Base-by-base conservation (phyloP, 169 alveolate species). In the Toxoplasma gondii region DNA sequence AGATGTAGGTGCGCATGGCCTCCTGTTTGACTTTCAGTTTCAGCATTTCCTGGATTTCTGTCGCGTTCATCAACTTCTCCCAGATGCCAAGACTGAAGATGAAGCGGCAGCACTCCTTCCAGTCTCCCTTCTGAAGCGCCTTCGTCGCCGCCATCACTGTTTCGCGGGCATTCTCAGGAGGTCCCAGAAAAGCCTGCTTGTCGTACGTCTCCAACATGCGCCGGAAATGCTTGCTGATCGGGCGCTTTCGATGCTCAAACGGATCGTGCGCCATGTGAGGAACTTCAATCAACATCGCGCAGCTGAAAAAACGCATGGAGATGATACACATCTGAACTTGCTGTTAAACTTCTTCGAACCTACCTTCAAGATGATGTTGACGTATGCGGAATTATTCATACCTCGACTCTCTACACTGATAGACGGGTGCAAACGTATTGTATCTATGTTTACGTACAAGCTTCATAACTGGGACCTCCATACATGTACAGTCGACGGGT, bases 91-190 rank as follows among this genome's bases (percentile, higher is more conserved):
- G 97, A 29, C 97, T 91, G 88, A 96, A 94, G 43, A 98, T 92
- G 93, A 96, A 96, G 93, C 98, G 98, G 91, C 97, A 95, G 93
- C 99, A 98, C 91, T 96, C 98, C 95, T 97, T 96, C 99, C 99
- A 99, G 92, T 91, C 97, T 7, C 99, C 99, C 44, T 96, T 97
- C 93, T 98, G 99, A 84, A 99, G 97, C 58, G 97, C 95, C 91
- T 98, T 98, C 36, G 99, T 98, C 19, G 99, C 99, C 78, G 97
- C 97, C 92, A 98, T 97, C 43, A 98, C 97, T 45, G 97, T 97
- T 91, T 99, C 99, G 95, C 99, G 97, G 93, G 97, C 97, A 80
- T 98, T 97, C 97, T 99, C 99, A 24, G 99, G 99, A 9, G 99
- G 99, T 0, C 99, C 99, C 87, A 98, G 95, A 96, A 98, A 98